Percentiles rank a stretch among this genome's conserved stretches.
Conservation (phyloP, 768 basidiomycete species). For the Podaxis sp. region DNA sequence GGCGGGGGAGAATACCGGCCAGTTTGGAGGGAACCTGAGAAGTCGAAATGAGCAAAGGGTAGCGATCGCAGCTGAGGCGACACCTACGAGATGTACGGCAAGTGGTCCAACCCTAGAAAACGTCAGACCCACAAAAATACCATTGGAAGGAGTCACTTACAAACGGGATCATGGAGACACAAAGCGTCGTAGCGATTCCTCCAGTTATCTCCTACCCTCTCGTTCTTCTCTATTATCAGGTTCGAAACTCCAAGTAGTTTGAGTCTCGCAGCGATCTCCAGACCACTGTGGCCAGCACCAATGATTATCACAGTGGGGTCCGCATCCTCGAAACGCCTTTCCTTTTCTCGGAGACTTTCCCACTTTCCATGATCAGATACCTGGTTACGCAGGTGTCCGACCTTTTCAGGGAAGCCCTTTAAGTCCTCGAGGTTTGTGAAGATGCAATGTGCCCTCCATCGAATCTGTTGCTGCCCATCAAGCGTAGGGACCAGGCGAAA, state of each 20-base stretch:
- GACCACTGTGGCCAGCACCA: constrained; percentile 62
- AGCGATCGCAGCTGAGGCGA: constrained; percentile 21
- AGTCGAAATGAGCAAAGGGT: background rate
- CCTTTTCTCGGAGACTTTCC: constrained; percentile 38
- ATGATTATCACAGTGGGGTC: constrained; percentile 57
- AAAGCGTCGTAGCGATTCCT: constrained; percentile 58
- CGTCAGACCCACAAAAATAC: constrained; percentile 16
- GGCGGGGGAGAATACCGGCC: background rate
- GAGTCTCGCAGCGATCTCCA: constrained; percentile 61
- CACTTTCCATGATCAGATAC: constrained; percentile 49
- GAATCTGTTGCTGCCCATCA: constrained; percentile 16
- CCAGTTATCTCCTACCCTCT: constrained; percentile 61
- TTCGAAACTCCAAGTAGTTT: constrained; percentile 51
- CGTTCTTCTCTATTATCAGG: constrained; percentile 58
- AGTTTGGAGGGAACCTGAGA: background rate
- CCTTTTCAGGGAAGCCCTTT: constrained; percentile 41
- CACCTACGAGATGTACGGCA: constrained; percentile 52
- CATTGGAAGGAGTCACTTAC: constrained; percentile 28
- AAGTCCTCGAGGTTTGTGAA: constrained; percentile 52
- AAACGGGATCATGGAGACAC: constrained; percentile 54
- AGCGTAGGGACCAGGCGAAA: constrained; percentile 42
- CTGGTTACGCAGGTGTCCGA: constrained; percentile 38
- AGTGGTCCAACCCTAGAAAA: constrained; percentile 29
- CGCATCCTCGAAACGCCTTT: constrained; percentile 39
- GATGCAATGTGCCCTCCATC: constrained; percentile 54